Evolutionary conservation across 768 basidiomycete species (phyloP), one percentile per base, ranked within the genome.

Genomic region (Mycena haematopus): DNA sequence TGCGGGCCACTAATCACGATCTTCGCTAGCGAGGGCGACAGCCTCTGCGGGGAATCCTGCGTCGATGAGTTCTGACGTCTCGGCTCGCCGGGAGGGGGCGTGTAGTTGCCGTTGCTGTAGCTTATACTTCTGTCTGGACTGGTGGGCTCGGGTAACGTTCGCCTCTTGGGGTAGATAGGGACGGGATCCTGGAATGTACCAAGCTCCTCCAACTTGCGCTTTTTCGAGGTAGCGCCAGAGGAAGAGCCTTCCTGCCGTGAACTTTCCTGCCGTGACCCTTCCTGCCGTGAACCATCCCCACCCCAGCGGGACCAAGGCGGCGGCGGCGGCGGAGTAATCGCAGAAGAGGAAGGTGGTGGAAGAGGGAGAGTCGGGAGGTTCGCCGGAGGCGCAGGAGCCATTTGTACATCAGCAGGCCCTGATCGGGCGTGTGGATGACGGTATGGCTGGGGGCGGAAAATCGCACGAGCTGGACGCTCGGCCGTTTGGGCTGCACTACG

Each of bases 141-240:
- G 21, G 58, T 14, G 19, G 67, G 58, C 49, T 64, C 63, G 14
- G 49, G 25, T 3, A 24, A 38, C 11, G 62, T 44, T 8, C 63
- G 60, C 53, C 67, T 54, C 54, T 65, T 65, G 11, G 63, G 64
- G 57, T 63, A 68, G 36, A 68, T 63, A 3, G 67, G 54, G 29
- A 65, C 58, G 14, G 63, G 63, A 11, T 65, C 67, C 22, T 63
- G 60, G 58, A 65, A 68, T 33, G 60, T 24, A 29, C 59, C 52
- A 5, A 68, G 25, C 44, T 68, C 67, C 11, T 68, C 67, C 61
- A 68, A 22, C 56, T 68, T 68, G 62, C 64, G 67, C 47, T 68
- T 68, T 51, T 66, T 68, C 49, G 56, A 52, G 24, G 49, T 40
- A 2, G 27, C 47, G 24, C 56, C 58, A 1, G 56, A 17, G 25